Evolutionary conservation across 2,329 filamentous ascomycete species (phyloP), one percentile per base, ranked within the genome.

Genomic region (Lizonia empirigonia): DNA sequence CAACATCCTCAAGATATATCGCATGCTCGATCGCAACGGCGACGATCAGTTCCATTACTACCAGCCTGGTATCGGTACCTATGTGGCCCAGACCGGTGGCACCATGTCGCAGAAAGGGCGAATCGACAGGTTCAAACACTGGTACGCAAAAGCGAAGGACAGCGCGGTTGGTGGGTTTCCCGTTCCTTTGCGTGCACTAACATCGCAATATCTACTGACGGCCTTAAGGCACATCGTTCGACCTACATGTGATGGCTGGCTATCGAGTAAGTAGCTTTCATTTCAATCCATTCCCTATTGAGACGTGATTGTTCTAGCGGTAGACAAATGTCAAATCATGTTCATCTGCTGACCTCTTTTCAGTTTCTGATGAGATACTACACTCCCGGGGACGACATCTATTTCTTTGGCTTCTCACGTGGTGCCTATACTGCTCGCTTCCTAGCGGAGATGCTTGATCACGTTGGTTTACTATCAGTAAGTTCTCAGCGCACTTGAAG

Each of bases 171-270:
- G 68, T 62, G 53, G 15, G 56, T 30, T 38, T n/a, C 4, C 19
- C 2, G 13, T 19, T 26, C 2, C 29, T 19, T 37, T 22, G 19
- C 5, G 22, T 1, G 27, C 20, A 9, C 5, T 10, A 23, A 18
- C 13, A 8, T 33, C 15, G 22, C 13, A 18, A 20, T 18, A 4
- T 33, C 15, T 16, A 22, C 44, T 62, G 23, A 64, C 19, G 4
- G 20, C 2, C 1, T 10, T 22, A 16, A 53, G 90, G 90, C 1
- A 88, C 87, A 0, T 90, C 87, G 0, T 93, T 95, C 58, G 89
- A 88, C 59, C 82, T 90, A 49, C 90, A 94, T 73, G 90, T 94
- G 9, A 89, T 94, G 61, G 89, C 86, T 7, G 90, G 89, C 1
- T 94, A 94, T 72, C 85, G 86, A 46, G 90, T 92, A 69, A 77